Evolutionary conservation across 2,329 filamentous ascomycete species (phyloP), one percentile per base, ranked within the genome.

Genomic region (Botrytis pseudocinerea): DNA sequence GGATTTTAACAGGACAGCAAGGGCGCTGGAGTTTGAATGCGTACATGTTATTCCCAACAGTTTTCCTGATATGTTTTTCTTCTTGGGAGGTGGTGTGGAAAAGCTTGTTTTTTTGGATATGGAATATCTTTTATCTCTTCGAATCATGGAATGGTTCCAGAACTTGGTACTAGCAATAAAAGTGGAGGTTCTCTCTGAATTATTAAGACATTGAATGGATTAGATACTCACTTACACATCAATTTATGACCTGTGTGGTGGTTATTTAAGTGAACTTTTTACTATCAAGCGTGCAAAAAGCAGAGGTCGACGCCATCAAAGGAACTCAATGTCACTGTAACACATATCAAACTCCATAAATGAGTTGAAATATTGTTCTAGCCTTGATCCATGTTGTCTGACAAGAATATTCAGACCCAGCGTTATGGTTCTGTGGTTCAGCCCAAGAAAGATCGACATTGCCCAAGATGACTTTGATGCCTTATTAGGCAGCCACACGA

Each of bases 1-100:
- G 76, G 74, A 71, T 75, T 69, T 71, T 76, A 68, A 78, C 78
- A 77, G 76, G 74, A 78, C 76, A 75, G 76, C 76, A 70, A 77
- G 68, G 76, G 75, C 74, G 76, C 73, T 78, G 77, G 77, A 76
- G 75, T 78, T 76, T 51, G 38, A 61, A 68, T 60, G 46, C 46
- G 61, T 54, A 61, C 42, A 73, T 62, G 32, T 38, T 44, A 51
- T 42, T 73, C 46, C 38, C 62, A 57, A 57, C 32, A 32, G 44
- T 57, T 72, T 57, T 35, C 44, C 42, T 46, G 44, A 44, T 74
- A 42, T 65, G n/a, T 69, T 51, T 69, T 65, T 57, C 70, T 74
- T 66, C 60, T 69, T 65, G 46, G 71, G 54, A 65, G 69, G 70
- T 71, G 62, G 44, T 51, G 60, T 48, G 62, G 35, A 74, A 73